Base-by-base conservation (phyloP, 768 basidiomycete species). In the Tylopilus intermedius region DNA sequence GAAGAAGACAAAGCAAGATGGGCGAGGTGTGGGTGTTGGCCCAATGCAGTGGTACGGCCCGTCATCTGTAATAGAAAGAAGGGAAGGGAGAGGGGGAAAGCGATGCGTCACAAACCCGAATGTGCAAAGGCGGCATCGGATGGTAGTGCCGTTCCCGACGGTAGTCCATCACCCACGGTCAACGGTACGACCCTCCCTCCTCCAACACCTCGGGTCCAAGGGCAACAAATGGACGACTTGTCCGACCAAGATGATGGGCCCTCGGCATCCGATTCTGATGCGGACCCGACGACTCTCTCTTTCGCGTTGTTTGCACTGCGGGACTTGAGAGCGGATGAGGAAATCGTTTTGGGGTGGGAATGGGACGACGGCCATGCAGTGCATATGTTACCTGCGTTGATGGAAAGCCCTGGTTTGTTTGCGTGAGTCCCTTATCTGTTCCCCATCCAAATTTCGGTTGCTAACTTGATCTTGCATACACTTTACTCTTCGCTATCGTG, bases 341-440 rank as follows among this genome's bases (percentile, higher is more conserved):
- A 97, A 71, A 80, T 97, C 18, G 82, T 94, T 0, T 71, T 97
- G 0, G 88, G 88, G 0, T 97, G 94, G 93, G 93, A 96, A 66
- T 98, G 94, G 94, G 94, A 97, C 60, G 94, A 98, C 62, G 83
- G 83, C 2, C 88, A 91, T 63, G 83, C 86, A 1, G 80, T 94
- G 0, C 94, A 95, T 68, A 72, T 76, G 55, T 72, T 92, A 1
- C 88, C 82, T n/a, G 82, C 82, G 8, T 68, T 89, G 47, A 73
- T 90, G 52, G 72, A 82, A 59, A 68, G 77, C 5, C 81, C 83
- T 5, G 70, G 75, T 53, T 60, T 77, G 51, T 83, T 84, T 60
- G 74, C 77, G 84, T 84, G 67, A 70, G 80, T 80, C 21, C 21
- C 18, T 22, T 1, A 32, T 41, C 5, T 21, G 6, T 39, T 18